Base-by-base conservation (phyloP, 2,329 filamentous ascomycete genomes). In the Xylariaceae sp. region DNA sequence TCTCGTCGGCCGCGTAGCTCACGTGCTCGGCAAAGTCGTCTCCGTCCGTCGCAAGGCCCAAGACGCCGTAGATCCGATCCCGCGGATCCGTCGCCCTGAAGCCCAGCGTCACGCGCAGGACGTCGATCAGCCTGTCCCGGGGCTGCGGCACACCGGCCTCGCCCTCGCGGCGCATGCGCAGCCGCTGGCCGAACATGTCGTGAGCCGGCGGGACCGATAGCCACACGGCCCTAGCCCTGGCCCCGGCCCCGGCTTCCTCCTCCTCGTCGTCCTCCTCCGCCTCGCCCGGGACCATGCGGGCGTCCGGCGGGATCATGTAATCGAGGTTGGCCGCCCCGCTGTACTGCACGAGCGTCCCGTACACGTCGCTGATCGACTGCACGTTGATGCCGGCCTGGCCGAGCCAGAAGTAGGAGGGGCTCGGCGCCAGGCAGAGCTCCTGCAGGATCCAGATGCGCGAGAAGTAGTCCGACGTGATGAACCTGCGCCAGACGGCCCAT, bases 21-120 rank as follows among this genome's bases (percentile, higher is more conserved):
- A 40, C 38, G 29, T 37, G 19, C 13, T 32, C 22, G 10, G 23
- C 29, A 13, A 40, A 37, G 2, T 17, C 31, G 5, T 22, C 26
- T 24, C 25, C 29, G 19, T 41, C 34, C 3, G 29, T 31, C 3
- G 19, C 19, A 28, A 33, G 25, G 5, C 41, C 38, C 10, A 44
- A 26, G 8, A 41, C 11, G 7, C 38, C 41, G 12, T 39, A 41
- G 18, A 44, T 34, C 21, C 36, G 41, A 14, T 44, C 41, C 13
- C 38, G 33, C 5, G 36, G 36, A 19, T 44, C 41, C 6, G 38
- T 41, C 16, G 33, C 38, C 11, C 34, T 28, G 25, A 40, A 37
- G 2, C 29, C 32, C 2, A 12, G 21, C 6, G 29, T 35, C n/a
- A 9, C 17, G 4, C 35, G 34, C 31, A 40, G 25, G 23, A 9